A percentile compares a stretch with the other conserved stretches of the same genome.
These are phyloP conservation scores for Aphanoascus verrucosus DNA, from an alignment of 2,329 filamentous ascomycete genomes.

Conservation along the genomic window DNA sequence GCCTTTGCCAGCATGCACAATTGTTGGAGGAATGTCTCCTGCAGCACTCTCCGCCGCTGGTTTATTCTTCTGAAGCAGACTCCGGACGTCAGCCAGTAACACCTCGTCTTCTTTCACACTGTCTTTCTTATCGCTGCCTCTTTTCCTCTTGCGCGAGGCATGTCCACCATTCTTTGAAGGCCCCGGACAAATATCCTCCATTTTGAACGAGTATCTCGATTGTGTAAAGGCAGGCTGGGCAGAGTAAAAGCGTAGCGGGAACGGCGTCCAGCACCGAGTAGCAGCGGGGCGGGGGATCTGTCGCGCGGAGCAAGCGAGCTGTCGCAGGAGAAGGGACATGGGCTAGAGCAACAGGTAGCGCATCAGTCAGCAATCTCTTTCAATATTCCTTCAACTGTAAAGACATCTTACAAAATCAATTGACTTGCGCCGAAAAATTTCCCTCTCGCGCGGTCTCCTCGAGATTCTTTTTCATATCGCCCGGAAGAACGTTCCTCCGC, in stretches of 20 bases:
- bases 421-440: neutral
- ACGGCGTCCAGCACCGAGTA: neutral
- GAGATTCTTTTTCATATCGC: neutral
- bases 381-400: neutral
- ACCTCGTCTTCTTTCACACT: slow-evolving; percentile 47
- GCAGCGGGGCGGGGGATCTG: neutral
- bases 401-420: neutral
- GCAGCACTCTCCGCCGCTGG: slow-evolving; percentile 21
- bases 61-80: slow-evolving; percentile 27
- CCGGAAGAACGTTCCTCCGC: slow-evolving; percentile 5
- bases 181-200: neutral
- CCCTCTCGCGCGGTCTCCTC: too few species aligned
- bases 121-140: slow-evolving; percentile 6
- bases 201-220: neutral
- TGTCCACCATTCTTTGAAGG: neutral
- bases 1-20: slow-evolving; percentile 45
- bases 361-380: neutral
- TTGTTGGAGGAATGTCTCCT: slow-evolving; percentile 19
- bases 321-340: slow-evolving; percentile 4
- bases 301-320: neutral
- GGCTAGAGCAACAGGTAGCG: neutral
- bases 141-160: slow-evolving; percentile 12
- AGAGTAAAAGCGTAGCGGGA: neutral
- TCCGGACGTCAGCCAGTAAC: slow-evolving; percentile 51
- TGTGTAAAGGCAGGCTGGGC: neutral